Evolutionary conservation across 139 green algal genomes (phyloP), one percentile per base, ranked within the genome.

Genomic region (Haematococcus lacustris): DNA sequence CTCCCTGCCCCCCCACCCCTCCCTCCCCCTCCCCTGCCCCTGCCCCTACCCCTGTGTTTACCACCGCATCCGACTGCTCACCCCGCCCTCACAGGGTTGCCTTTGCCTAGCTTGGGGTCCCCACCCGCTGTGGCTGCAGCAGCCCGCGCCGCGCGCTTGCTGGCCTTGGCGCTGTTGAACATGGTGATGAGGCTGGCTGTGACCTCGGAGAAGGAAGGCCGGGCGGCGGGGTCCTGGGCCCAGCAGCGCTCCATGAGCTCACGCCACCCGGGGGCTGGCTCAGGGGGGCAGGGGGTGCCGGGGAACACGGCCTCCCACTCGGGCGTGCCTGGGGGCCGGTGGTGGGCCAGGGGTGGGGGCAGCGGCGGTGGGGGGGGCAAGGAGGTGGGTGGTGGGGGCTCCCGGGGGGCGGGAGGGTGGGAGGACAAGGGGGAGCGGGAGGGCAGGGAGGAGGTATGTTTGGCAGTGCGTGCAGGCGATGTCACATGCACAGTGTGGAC

Each of bases 201-300:
- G 30, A 83, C 64, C 3, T 74, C 69, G 0, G 9, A 61, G 64
- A 90, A 91, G 34, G 51, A 43, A 1, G 87, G 87, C 0, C 87
- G 78, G 1, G 62, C 37, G 2, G 47, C 37, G 21, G 85, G 77
- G 51, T 76, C 68, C 37, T 88, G 32, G 5, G 53, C 67, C 87
- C 87, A 92, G 77, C 87, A 92, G 33, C 70, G 66, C 65, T 85
- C 51, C 71, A 90, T 80, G 7, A 92, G 78, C 9, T 35, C 67
- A 2, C n/a, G 17, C 67, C 67, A 72, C 30, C 67, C 67, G 3
- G 30, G 40, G 1, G 38, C 41, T 26, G 67, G 67, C 67, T 63
- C 67, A 47, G n/a, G 1, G 5, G 66, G 66, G 6, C 40, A 35
- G 2, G 37, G 39, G 3, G 21, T 30, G 7, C 39, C 28, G 28